Percentiles rank a stretch among this genome's conserved stretches.
phyloP scores from a whole-genome alignment of 192 early-diverging fungal species.

The Rhizophagus clarus region DNA sequence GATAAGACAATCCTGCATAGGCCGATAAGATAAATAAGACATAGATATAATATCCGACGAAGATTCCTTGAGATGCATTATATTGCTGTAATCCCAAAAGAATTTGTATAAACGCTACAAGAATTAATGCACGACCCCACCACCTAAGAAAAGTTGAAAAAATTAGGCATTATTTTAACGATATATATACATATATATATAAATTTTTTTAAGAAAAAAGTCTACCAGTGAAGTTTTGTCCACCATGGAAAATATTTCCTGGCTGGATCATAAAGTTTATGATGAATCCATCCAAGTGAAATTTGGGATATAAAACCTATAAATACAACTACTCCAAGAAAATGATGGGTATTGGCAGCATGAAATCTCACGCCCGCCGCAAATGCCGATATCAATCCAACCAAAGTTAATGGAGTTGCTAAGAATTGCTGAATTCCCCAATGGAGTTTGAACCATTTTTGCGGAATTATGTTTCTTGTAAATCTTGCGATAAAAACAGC shows the following conservation, averaged over 20 bases:
- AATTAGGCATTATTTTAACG: too few relatives aligned
- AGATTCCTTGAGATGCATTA: neutral
- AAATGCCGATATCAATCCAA: neutral
- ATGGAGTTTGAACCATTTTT: constrained; percentile 16
- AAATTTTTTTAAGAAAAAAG: neutral
- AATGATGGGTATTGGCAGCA: neutral
- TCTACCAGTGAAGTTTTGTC: constrained; percentile 5
- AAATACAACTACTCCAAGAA: constrained; percentile 8
- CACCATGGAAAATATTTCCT: constrained; percentile 2
- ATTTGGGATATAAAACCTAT: neutral
- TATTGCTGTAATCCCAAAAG: neutral
- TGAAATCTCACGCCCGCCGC: neutral
- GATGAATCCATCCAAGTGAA: constrained; percentile 8
- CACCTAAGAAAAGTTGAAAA: neutral
- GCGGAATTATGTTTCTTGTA: neutral
- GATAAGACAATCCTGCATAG: neutral
- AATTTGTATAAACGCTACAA: neutral
- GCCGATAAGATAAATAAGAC: neutral
- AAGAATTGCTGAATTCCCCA: constrained; percentile 18
- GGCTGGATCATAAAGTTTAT: neutral
- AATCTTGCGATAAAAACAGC: constrained; percentile 21
- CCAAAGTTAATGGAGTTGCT: neutral
- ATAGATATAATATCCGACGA: neutral
- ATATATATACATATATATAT: too few relatives aligned
- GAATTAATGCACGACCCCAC: neutral